Percentiles rank a stretch among this genome's conserved stretches.
These are phyloP conservation scores for Oenanthe sinensis DNA, from an alignment of 129 eudicot species.

Conservation along the genomic window DNA sequence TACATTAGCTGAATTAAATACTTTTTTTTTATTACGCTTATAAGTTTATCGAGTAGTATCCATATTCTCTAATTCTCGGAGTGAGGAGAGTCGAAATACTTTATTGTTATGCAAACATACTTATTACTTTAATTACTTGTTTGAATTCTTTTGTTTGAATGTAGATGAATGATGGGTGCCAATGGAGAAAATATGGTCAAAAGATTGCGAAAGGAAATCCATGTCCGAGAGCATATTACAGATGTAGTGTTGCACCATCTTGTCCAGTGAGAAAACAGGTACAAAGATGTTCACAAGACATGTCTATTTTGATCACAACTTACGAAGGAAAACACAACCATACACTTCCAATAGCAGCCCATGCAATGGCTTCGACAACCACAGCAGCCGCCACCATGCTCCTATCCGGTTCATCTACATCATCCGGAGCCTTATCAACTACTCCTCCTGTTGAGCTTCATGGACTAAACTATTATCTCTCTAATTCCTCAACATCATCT, in stretches of 20 bases:
- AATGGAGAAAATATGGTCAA: conserved; percentile 95
- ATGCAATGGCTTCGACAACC: conserved; percentile 87
- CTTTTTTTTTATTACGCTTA: too few species aligned
- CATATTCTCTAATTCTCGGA: too few species aligned
- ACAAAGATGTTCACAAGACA: conserved; percentile 86
- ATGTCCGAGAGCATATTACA: conserved; percentile 84
- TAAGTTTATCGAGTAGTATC: too few species aligned
- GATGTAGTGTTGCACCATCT: conserved; percentile 81
- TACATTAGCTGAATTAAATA: too few species aligned
- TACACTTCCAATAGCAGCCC: conserved; percentile 69
- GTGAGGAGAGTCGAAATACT: too few species aligned
- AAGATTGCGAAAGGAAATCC: conserved; percentile 91
- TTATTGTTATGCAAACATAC: too few species aligned
- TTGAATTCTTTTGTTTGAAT: not conserved
- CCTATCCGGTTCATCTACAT: conserved; percentile 50
- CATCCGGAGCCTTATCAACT: conserved; percentile 10
- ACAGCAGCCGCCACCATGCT: conserved; percentile 77
- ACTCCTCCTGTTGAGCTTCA: conserved; percentile 25
- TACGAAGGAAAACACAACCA: conserved; percentile 97
- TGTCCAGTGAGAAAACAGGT: conserved; percentile 91
- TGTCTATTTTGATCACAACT: conserved; percentile 78
- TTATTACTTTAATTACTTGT: not conserved
- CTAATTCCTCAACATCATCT: conserved; percentile 46
- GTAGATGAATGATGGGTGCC: conserved; percentile 94
- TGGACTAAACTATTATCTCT: conserved; percentile 51